Percentiles rank a stretch among this genome's conserved stretches.
Evolutionary conservation across 2,329 filamentous ascomycete species (phyloP).

Genomic region (Sarocladium kiliense): DNA sequence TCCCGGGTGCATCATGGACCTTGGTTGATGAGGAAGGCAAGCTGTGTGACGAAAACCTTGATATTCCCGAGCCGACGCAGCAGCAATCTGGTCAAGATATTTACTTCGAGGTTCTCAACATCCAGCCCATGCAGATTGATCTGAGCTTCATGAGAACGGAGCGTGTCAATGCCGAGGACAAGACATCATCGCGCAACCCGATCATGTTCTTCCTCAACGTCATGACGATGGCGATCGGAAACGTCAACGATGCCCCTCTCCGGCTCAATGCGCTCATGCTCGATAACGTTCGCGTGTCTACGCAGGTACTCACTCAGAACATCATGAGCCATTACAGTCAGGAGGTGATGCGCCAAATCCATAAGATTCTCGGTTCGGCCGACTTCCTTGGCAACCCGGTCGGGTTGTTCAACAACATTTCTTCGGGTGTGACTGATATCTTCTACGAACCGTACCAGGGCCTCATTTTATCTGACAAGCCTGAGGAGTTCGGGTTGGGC

Average conservation of each 20-base stretch:
- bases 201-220: slow-evolving; percentile 99
- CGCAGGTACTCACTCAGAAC: slow-evolving; percentile 76
- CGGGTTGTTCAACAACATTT: slow-evolving; percentile 96
- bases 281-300: slow-evolving; percentile 90
- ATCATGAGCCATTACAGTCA: slow-evolving; percentile 95
- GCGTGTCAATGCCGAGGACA: slow-evolving; percentile 92
- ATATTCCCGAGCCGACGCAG: slow-evolving; percentile 86
- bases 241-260: slow-evolving; percentile 96
- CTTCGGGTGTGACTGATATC: slow-evolving; percentile 93
- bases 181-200: slow-evolving; percentile 83
- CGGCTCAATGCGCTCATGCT: slow-evolving; percentile 89
- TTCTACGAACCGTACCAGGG: slow-evolving; percentile 99
- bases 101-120: slow-evolving; percentile 94
- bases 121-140: slow-evolving; percentile 97
- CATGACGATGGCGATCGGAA: slow-evolving; percentile 98
- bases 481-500: slow-evolving; percentile 89
- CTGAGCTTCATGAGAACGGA: slow-evolving; percentile 96
- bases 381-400: slow-evolving; percentile 98
- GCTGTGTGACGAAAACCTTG: slow-evolving; percentile 83
- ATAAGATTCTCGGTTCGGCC: slow-evolving; percentile 94
- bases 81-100: slow-evolving; percentile 86
- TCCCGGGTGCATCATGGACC: slow-evolving; percentile 80
- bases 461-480: slow-evolving; percentile 90
- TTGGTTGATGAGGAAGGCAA: slow-evolving; percentile 66
- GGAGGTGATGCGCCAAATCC: slow-evolving; percentile 90